Base-by-base conservation (phyloP, 2,329 filamentous ascomycete species). In the Ramichloridium luteum region DNA sequence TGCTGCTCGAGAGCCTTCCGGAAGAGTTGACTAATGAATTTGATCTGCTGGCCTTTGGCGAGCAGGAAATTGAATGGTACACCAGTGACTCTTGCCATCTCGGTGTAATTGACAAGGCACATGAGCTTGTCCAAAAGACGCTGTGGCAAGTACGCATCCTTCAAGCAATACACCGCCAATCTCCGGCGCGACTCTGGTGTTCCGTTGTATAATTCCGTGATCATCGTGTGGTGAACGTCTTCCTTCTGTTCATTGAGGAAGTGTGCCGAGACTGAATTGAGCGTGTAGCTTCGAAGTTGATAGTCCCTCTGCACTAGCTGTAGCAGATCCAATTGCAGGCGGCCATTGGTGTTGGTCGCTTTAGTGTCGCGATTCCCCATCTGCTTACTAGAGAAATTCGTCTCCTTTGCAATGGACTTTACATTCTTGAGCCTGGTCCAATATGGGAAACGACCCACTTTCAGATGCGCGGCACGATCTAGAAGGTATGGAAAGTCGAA, bases 61-160 rank as follows among this genome's bases (percentile, higher is more conserved):
- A 98, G 70, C 27, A 98, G 69, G 51, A 80, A 93, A 53, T 93
- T 96, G 66, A 98, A 98, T 0, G 90, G 90, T 4, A 98, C 88
- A 47, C 90, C 90, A 15, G 92, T 98, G 59, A 98, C 90, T 73
- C 90, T 90, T 36, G 90, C 88, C 90, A 98, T 98, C 61, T 98
- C 90, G 0, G 90, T 96, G 51, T 96, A 96, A 55, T 98, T 98
- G 59, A 93, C 81, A n/a, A 98, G 67, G 59, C 90, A 96, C 53
- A 93, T 96, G 15, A 98, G 67, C 57, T 98, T 98, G 53, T 98
- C 90, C 77, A 98, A 86, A 31, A 98, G 60, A 37, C 92, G 67
- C 51, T 96, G 86, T 1, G 90, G 90, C 3, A 98, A 67, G 49
- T 93, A 98, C 0, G 90, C 90, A 62, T 98, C 92, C 59, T 98